Evolutionary conservation across 2,329 filamentous ascomycete species (phyloP).

Genomic region (Trichoderma koningiopsis): DNA sequence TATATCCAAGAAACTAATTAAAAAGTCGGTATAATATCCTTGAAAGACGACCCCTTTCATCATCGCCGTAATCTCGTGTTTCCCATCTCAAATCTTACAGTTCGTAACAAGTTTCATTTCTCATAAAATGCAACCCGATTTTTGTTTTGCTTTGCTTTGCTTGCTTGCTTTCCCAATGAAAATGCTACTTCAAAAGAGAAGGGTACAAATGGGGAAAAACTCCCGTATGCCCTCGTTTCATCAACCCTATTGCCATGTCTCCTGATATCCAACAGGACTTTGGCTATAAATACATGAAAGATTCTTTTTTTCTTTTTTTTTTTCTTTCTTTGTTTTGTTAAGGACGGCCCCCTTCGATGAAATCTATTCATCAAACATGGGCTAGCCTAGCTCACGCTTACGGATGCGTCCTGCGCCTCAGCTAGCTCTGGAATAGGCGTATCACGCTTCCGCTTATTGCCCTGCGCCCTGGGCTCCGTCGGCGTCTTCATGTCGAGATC

Average conservation of each 20-base stretch:
- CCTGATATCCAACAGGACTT: background rate
- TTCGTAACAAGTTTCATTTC: conserved; percentile 3
- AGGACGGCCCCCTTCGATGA: background rate
- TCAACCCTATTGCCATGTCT: background rate
- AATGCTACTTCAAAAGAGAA: background rate
- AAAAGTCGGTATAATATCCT: conserved; percentile 3
- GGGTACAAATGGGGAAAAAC: background rate
- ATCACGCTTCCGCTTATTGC: conserved; percentile 28
- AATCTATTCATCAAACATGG: background rate
- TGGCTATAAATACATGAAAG: background rate
- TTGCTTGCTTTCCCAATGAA: background rate
- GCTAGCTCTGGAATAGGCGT: conserved; percentile 34
- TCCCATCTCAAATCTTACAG: background rate
- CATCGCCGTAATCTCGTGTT: background rate
- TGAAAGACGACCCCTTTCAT: background rate
- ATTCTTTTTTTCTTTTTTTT: background rate
- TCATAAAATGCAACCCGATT: background rate
- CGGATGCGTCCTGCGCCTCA: conserved; percentile 17
- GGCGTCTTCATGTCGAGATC: conserved; percentile 47
- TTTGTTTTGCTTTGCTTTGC: background rate
- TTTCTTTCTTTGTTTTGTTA: background rate
- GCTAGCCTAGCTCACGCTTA: conserved; percentile 7
- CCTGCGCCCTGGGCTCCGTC: conserved; percentile 33
- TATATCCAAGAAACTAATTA: background rate
- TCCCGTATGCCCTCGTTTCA: background rate